A percentile compares a stretch with the other conserved stretches of the same genome.
Evolutionary conservation across 768 basidiomycete genomes (phyloP).

Genomic region (Cystobasidiopsis lactophilus): DNA sequence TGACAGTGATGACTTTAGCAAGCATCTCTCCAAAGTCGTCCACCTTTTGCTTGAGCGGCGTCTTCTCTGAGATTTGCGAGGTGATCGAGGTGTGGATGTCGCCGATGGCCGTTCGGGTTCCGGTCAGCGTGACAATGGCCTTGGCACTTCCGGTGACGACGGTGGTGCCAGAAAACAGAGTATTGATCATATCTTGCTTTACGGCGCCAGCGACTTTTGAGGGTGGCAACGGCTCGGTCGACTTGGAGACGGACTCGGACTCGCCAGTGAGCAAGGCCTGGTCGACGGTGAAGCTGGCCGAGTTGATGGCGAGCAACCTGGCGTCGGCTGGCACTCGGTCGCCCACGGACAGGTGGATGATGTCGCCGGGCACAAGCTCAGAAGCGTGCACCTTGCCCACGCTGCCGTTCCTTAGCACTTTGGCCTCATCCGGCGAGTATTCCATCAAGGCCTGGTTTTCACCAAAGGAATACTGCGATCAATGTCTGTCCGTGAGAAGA

Average conservation of each 20-base stretch:
- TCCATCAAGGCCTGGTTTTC: conserved; percentile 70
- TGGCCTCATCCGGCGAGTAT: conserved; percentile 92
- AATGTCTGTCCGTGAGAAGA: no score
- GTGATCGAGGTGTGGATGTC: conserved; percentile 94
- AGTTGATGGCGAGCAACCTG: conserved; percentile 64
- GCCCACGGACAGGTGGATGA: conserved; percentile 72
- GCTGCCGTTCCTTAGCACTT: conserved; percentile 53
- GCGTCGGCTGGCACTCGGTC: conserved; percentile 93
- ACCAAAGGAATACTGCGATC: no score
- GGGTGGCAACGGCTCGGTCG: conserved; percentile 43
- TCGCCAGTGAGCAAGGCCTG: conserved; percentile 95
- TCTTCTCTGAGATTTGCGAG: conserved; percentile 81
- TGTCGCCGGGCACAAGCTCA: conserved; percentile 83
- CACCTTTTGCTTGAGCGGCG: conserved; percentile 84
- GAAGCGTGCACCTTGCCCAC: conserved; percentile 55
- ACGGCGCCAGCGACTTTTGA: conserved; percentile 47
- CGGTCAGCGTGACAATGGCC: conserved; percentile 73
- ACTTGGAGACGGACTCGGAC: conserved; percentile 70
- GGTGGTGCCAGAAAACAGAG: conserved; percentile 85
- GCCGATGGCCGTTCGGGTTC: conserved; percentile 72
- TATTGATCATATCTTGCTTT: conserved; percentile 95
- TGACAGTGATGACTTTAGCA: conserved; percentile 85
- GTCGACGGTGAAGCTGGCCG: conserved; percentile 81
- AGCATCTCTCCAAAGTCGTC: conserved; percentile 97
- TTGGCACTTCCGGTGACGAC: conserved; percentile 79